A percentile compares a stretch with the other conserved stretches of the same genome.
These are phyloP conservation scores for Pseudomonodictys pantanalensis DNA, from an alignment of 495 filamentous ascomycete genomes.

Conservation along the genomic window DNA sequence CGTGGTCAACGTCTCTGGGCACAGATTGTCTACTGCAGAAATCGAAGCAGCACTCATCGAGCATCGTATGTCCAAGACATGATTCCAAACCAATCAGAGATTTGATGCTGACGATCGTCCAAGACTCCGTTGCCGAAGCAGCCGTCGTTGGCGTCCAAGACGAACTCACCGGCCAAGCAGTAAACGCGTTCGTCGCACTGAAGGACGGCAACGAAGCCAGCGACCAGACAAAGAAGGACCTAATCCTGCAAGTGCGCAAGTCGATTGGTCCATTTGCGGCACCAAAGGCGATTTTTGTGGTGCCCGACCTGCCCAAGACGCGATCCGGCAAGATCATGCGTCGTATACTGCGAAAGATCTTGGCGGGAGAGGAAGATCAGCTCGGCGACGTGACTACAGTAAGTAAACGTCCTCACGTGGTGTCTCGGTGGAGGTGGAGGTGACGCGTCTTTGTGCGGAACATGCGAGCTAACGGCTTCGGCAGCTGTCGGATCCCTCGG, in stretches of 20 bases:
- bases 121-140: conserved; percentile 79
- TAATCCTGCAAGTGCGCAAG: conserved; percentile 91
- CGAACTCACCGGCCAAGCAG: conserved; percentile 92
- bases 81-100: neutral
- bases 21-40: conserved; percentile 94
- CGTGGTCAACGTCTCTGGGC: conserved; percentile 95
- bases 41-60: conserved; percentile 96
- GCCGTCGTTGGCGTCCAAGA: conserved; percentile 93
- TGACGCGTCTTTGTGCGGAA: conserved; percentile 9
- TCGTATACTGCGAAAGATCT: conserved; percentile 91
- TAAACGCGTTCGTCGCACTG: conserved; percentile 93
- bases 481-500: conserved; percentile 82
- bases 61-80: conserved; percentile 58
- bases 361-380: conserved; percentile 95
- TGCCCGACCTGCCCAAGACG: conserved; percentile 94
- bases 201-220: conserved; percentile 79
- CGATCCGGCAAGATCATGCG: conserved; percentile 98
- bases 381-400: conserved; percentile 91
- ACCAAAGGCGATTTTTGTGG: conserved; percentile 85
- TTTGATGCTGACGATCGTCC: conserved; percentile 12
- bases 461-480: conserved; percentile 19
- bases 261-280: conserved; percentile 96
- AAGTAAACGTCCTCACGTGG: conserved; percentile 42
- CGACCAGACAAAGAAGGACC: conserved; percentile 85
- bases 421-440: conserved; percentile 4